Conservation (phyloP, 2,329 filamentous ascomycete genomes). For the Chaetomium sp. region DNA sequence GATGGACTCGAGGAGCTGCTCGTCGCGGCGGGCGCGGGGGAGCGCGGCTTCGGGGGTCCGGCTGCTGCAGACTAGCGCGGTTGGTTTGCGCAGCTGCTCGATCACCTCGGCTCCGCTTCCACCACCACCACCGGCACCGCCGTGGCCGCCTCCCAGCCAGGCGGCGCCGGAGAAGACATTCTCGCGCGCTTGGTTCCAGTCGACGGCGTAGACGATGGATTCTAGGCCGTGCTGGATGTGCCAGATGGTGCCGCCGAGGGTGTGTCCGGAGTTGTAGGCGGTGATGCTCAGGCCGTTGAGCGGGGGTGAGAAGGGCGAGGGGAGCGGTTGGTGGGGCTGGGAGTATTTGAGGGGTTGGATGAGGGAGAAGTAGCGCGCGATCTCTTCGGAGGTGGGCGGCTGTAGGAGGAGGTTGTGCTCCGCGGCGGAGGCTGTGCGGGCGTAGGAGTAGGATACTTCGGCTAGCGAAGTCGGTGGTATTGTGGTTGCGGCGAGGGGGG, state of each 20-base stretch:
- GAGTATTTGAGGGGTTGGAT: constrained; percentile 95
- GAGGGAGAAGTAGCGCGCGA: constrained; percentile 82
- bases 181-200: constrained; percentile 97
- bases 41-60: constrained; percentile 60
- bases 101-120: constrained; percentile 79
- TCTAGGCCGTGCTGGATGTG: constrained; percentile 95
- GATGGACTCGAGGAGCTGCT: constrained; percentile 76
- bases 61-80: constrained; percentile 86
- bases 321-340: constrained; percentile 84
- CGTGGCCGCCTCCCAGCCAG: constrained; percentile 68
- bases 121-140: constrained; percentile 50
- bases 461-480: constrained; percentile 69
- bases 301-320: constrained; percentile 81
- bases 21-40: constrained; percentile 75
- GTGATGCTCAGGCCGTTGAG: constrained; percentile 90
- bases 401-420: constrained; percentile 53
- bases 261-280: constrained; percentile 94
- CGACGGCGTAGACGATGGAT: constrained; percentile 93
- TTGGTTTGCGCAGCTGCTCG: constrained; percentile 87
- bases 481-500: constrained; percentile 78
- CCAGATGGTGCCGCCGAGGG: constrained; percentile 95
- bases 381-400: constrained; percentile 78
- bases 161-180: constrained; percentile 90
- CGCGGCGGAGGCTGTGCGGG: constrained; percentile 40
- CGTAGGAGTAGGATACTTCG: constrained; percentile 51